A percentile compares a stretch with the other conserved stretches of the same genome.
phyloP scores from a whole-genome alignment of 2,329 filamentous ascomycete genomes.

The Scopulariopsis brevicaulis region DNA sequence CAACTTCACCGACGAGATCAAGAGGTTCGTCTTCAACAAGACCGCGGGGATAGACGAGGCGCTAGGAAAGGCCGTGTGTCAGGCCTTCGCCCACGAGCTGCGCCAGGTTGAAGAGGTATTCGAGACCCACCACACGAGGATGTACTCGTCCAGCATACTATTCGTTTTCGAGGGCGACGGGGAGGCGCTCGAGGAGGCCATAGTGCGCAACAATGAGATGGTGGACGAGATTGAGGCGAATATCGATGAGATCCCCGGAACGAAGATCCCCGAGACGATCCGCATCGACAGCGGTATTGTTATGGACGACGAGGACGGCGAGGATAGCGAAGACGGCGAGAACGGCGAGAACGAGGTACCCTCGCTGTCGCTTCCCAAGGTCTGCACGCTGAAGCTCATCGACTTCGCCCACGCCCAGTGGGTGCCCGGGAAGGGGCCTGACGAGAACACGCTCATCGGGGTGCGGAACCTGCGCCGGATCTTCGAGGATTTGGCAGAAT shows the following conservation, averaged over 20 bases:
- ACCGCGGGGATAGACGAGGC: conserved; percentile 47
- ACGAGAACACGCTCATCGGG: conserved; percentile 71
- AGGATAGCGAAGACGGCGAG: conserved; percentile 13
- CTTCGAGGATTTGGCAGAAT: conserved; percentile 50
- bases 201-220: conserved; percentile 40
- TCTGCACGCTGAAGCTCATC: conserved; percentile 78
- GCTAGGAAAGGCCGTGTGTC: conserved; percentile 41
- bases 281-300: conserved; percentile 14
- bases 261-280: conserved; percentile 34
- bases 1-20: conserved; percentile 43
- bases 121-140: conserved; percentile 45
- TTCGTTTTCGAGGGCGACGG: conserved; percentile 57
- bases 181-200: conserved; percentile 35
- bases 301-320: conserved; percentile 17
- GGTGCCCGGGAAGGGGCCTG: conserved; percentile 70
- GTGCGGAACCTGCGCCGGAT: conserved; percentile 62
- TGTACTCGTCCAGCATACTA: conserved; percentile 52
- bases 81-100: conserved; percentile 41
- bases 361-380: conserved; percentile 22
- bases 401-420: conserved; percentile 92
- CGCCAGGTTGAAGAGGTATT: conserved; percentile 39
- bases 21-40: conserved; percentile 46
- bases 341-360: conserved; percentile 28
- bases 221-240: conserved; percentile 32
- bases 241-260: conserved; percentile 23